Evolutionary conservation across 139 green algal genomes (phyloP).

Genomic region (Picochlorum sp.): DNA sequence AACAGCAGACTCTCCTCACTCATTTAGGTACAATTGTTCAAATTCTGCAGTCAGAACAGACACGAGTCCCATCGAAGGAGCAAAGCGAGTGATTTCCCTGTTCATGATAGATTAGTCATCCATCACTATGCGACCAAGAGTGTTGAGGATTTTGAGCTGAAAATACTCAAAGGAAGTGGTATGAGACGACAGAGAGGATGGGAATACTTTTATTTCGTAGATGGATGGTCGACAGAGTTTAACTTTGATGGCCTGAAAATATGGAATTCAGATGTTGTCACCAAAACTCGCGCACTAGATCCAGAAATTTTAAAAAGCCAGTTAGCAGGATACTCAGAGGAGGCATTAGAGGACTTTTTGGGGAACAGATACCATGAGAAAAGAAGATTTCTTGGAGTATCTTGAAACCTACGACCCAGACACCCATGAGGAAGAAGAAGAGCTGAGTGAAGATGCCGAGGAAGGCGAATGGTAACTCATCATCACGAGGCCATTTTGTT

Average conservation of each 20-base stretch:
- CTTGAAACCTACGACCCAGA: not conserved
- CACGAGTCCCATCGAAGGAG: constrained; percentile 14
- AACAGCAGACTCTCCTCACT: constrained; percentile 16
- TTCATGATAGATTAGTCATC: constrained; percentile 22
- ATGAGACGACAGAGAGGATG: constrained; percentile 34
- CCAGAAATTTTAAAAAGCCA: constrained; percentile 1
- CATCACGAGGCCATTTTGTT: not conserved
- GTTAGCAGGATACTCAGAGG: constrained; percentile 12
- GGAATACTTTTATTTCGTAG: constrained; percentile 36
- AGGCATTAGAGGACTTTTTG: constrained; percentile 25
- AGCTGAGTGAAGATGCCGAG: not conserved
- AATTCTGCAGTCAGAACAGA: constrained; percentile 23
- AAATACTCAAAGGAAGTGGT: constrained; percentile 34
- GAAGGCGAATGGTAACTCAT: constrained; percentile 2
- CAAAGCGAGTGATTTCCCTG: not conserved
- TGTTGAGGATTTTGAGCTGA: constrained; percentile 31
- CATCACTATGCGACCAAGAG: constrained; percentile 46
- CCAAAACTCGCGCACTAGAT: constrained; percentile 4
- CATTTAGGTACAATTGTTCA: constrained; percentile 28
- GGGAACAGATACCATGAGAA: not conserved
- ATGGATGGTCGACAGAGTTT: constrained; percentile 24
- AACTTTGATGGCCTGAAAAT: constrained; percentile 16
- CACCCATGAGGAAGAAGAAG: not conserved
- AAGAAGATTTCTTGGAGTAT: not conserved
- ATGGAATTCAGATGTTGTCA: constrained; percentile 12